Percentiles rank a stretch among this genome's conserved stretches.
Evolutionary conservation across 495 filamentous ascomycete genomes (phyloP).

Genomic region (Jackrogersella minutella): DNA sequence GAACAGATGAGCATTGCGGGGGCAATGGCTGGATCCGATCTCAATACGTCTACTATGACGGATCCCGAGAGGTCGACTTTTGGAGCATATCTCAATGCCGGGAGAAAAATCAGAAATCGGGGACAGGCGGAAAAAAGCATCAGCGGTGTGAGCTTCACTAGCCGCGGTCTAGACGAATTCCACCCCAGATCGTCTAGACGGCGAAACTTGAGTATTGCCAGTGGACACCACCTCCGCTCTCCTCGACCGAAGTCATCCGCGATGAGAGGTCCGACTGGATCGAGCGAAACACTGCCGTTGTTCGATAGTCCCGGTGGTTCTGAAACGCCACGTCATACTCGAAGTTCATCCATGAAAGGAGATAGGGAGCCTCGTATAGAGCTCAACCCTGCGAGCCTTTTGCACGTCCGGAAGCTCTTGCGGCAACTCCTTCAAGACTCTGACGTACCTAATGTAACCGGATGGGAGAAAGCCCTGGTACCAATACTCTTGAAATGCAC

Average conservation of each 20-base stretch:
- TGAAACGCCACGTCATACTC: conserved; percentile 67
- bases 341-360: conserved; percentile 87
- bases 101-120: conserved; percentile 76
- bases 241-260: conserved; percentile 64
- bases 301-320: conserved; percentile 47
- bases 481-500: conserved; percentile 92
- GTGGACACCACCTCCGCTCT: conserved; percentile 71
- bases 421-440: conserved; percentile 82
- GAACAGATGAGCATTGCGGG: conserved; percentile 89
- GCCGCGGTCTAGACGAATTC: conserved; percentile 61
- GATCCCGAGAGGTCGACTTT: conserved; percentile 60
- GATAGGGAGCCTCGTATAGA: conserved; percentile 76
- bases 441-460: conserved; percentile 70
- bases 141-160: conserved; percentile 66
- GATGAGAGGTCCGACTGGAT: conserved; percentile 51
- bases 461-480: conserved; percentile 91
- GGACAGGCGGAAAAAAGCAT: conserved; percentile 71
- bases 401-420: conserved; percentile 86
- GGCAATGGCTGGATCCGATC: conserved; percentile 63
- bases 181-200: conserved; percentile 68
- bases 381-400: conserved; percentile 83
- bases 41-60: conserved; percentile 49
- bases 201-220: conserved; percentile 81
- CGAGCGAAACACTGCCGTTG: conserved; percentile 52
- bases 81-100: conserved; percentile 64